Conservation (phyloP, 2,329 filamentous ascomycete genomes). For the Coniella vitis region DNA sequence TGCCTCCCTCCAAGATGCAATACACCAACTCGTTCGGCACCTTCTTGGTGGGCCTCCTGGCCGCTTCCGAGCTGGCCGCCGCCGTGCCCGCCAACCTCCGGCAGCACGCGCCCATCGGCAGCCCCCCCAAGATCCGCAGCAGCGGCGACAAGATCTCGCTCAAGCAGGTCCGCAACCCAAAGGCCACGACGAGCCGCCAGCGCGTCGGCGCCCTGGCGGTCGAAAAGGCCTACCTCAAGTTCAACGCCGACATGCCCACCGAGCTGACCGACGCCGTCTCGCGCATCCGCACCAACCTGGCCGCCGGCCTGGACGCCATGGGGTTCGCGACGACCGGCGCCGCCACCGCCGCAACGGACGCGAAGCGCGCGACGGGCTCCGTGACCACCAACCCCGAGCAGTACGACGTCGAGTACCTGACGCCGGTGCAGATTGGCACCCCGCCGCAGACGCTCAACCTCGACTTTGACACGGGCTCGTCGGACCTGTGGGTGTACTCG, state of each 20-base stretch:
- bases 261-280: slow-evolving; percentile 25
- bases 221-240: slow-evolving; percentile 34
- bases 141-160: slow-evolving; percentile 12
- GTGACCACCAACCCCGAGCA: slow-evolving; percentile 23
- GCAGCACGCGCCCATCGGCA: slow-evolving; percentile 10
- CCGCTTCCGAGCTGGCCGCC: slow-evolving; percentile 15
- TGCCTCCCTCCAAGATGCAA: slow-evolving; percentile 5
- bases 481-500: slow-evolving; percentile 42
- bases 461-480: slow-evolving; percentile 62
- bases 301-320: slow-evolving; percentile 12
- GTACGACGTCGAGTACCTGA: slow-evolving; percentile 36
- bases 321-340: slow-evolving; percentile 9
- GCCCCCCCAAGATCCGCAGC: slow-evolving; percentile 4
- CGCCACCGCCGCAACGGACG: slow-evolving; percentile 6
- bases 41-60: slow-evolving; percentile 16
- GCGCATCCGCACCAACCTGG: slow-evolving; percentile 17
- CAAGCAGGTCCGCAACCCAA: slow-evolving; percentile 19
- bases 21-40: slow-evolving; percentile 13
- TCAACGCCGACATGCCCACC: slow-evolving; percentile 27
- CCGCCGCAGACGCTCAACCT: slow-evolving; percentile 48
- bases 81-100: slow-evolving; percentile 13
- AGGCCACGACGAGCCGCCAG: slow-evolving; percentile 24
- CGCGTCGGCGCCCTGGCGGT: slow-evolving; percentile 28
- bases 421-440: slow-evolving; percentile 53
- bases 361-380: slow-evolving; percentile 26